A percentile compares a stretch with the other conserved stretches of the same genome.
Conservation (phyloP, 1,284 basidiomycete species). For the Pseudozyma tsukubaensis region DNA sequence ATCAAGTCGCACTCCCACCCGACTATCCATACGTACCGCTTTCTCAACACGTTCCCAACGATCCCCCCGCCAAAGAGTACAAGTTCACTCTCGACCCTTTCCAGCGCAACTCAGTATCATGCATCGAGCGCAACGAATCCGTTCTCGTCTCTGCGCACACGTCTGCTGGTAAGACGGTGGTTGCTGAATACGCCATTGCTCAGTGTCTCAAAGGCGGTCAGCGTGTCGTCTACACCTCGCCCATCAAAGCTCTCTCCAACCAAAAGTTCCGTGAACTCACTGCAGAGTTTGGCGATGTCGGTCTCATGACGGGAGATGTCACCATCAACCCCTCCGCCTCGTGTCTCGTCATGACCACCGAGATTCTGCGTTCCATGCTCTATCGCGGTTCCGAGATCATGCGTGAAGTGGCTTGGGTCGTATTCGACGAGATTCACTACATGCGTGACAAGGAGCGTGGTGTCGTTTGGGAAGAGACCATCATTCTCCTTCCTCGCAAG, state of each 20-base stretch:
- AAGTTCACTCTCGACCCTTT: slow-evolving; percentile 98
- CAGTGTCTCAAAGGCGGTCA: slow-evolving; percentile 91
- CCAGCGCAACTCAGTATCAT: slow-evolving; percentile 91
- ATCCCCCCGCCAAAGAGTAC: slow-evolving; percentile 91
- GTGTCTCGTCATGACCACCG: slow-evolving; percentile 99
- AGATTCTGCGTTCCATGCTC: slow-evolving; percentile 98
- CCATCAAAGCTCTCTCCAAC: slow-evolving; percentile 98
- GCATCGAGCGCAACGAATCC: slow-evolving; percentile 96
- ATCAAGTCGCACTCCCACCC: slow-evolving; percentile 94
- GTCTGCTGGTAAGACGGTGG: slow-evolving; percentile 97
- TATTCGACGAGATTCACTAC: slow-evolving; percentile 99
- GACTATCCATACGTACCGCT: slow-evolving; percentile 92
- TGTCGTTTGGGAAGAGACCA: slow-evolving; percentile 81
- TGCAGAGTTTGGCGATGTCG: slow-evolving; percentile 96
- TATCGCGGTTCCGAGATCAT: slow-evolving; percentile 99
- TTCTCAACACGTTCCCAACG: slow-evolving; percentile 87
- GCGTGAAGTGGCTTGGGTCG: slow-evolving; percentile 99
- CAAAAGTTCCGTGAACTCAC: slow-evolving; percentile 99
- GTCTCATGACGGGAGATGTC: slow-evolving; percentile 99
- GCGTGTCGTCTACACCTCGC: slow-evolving; percentile 98
- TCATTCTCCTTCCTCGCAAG: slow-evolving; percentile 93
- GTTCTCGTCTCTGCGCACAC: slow-evolving; percentile 99
- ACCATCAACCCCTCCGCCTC: slow-evolving; percentile 97
- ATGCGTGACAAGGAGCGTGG: slow-evolving; percentile 91
- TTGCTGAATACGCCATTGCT: slow-evolving; percentile 99